Evolutionary conservation across 768 basidiomycete species (phyloP), one percentile per base, ranked within the genome.

Genomic region (Porphyrellus cyaneotinctus): DNA sequence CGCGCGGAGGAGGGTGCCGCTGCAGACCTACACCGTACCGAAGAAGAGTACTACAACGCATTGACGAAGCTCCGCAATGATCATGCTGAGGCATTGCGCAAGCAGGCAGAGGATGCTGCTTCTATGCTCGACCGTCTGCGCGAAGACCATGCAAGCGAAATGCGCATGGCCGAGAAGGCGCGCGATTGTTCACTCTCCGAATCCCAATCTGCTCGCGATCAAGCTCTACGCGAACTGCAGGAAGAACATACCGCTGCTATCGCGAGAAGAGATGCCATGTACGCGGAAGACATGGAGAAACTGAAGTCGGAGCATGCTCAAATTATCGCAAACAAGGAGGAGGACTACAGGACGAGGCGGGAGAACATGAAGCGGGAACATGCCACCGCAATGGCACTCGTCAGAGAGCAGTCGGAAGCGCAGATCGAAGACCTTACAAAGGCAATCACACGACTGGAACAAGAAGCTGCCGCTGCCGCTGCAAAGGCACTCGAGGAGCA

Each of bases 1-100:
- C 74, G 77, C 65, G 83, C 81, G 65, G 84, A 85, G 38, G 82
- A 82, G 12, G 76, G 81, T 54, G 70, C 80, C 24, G 75, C 81
- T 7, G 72, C 77, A 13, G 72, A 75, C 36, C 76, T 89, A 14
- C 82, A 82, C 54, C 79, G 76, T 47, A 89, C 86, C 7, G 87
- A 88, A 62, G 88, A 86, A 60, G 85, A 91, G 64, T 91, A 90
- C 61, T 89, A 91, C 65, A 84, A 90, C 52, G 83, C 83, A 20
- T 73, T 93, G 37, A 87, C 83, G 14, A 88, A 87, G 59, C 78
- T 92, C 43, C 86, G 89, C 38, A 74, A 66, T 14, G 85, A 89
- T 63, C 89, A 93, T 59, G 76, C 80, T 4, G 80, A 83, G 55
- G 75, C 80, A 23, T 72, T 92, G 52, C 80, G 80, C 56, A 80